These are phyloP conservation scores for Solanum sitiens DNA, from an alignment of 257 asterid genomes.

Conservation along the genomic window DNA sequence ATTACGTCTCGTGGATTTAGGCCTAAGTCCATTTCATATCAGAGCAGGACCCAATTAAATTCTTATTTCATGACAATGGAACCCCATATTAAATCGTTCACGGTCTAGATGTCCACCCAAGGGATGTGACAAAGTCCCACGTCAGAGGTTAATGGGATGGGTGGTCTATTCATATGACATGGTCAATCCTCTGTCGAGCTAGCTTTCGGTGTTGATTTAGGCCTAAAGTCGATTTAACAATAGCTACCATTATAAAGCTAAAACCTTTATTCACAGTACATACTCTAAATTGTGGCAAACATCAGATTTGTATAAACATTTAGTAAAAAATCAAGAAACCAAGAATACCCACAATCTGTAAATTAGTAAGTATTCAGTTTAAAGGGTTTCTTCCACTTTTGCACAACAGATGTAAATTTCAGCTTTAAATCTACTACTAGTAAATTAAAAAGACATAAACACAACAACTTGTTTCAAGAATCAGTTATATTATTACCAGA, in stretches of 20 bases:
- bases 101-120: background rate
- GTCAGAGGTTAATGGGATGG: background rate
- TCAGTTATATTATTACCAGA: conserved; percentile 36
- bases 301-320: background rate
- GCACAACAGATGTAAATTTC: background rate
- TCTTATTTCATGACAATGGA: background rate
- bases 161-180: background rate
- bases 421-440: background rate
- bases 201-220: background rate
- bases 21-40: background rate
- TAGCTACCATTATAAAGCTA: background rate
- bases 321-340: background rate
- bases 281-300: background rate
- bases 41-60: background rate
- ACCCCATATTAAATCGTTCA: background rate
- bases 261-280: background rate
- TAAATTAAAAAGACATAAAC: background rate
- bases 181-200: background rate
- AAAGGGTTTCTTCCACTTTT: background rate
- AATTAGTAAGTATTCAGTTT: background rate
- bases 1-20: no score
- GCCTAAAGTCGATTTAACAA: background rate
- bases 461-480: background rate
- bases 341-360: background rate
- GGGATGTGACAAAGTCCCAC: background rate